Evolutionary conservation across 495 filamentous ascomycete genomes (phyloP), one percentile per base, ranked within the genome.

Genomic region (Oleoguttula mirabilis): DNA sequence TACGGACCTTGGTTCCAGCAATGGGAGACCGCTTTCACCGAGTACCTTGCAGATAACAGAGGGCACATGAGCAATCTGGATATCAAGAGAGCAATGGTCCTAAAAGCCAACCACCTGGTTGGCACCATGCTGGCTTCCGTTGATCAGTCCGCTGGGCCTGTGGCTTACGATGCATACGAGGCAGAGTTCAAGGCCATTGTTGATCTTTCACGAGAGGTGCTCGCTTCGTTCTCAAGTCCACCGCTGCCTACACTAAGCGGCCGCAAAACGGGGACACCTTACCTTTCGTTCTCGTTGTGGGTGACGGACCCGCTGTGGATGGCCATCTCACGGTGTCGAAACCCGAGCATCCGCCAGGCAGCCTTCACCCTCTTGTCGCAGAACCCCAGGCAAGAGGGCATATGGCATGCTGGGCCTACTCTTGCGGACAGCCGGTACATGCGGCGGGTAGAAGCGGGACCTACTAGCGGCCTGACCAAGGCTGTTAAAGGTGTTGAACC

Each of bases 91-190:
- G 48, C 48, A 1, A 51, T 51, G 48, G 48, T 51, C 11, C 43
- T 51, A 4, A 51, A 51, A 39, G 42, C 48, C 5, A 51, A 51
- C 24, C 48, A 51, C 30, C 39, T 51, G 56, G 92, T 98, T 32
- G 90, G 90, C 2, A 98, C 96, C 36, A 68, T 98, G 32, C 73
- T 98, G 21, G 88, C 90, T 2, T 84, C 88, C 34, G 82, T 98
- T 15, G 92, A 95, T 48, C 85, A 93, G 50, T 73, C 77, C 24
- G 66, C 74, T 8, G 48, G 48, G 2, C 43, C 48, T 0, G 31
- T 43, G 3, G 48, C 48, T 5, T 51, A 51, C 32, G 48, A 51
- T 21, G 36, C 43, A 10, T 51, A 51, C 38, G 48, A 51, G 25
- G 24, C 42, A 7, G 48, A 51, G 31, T 51, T 51, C 48, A 36